Percentiles rank a stretch among this genome's conserved stretches.
phyloP scores from a whole-genome alignment of 2,329 filamentous ascomycete species.

The Hypoxylon sp. region DNA sequence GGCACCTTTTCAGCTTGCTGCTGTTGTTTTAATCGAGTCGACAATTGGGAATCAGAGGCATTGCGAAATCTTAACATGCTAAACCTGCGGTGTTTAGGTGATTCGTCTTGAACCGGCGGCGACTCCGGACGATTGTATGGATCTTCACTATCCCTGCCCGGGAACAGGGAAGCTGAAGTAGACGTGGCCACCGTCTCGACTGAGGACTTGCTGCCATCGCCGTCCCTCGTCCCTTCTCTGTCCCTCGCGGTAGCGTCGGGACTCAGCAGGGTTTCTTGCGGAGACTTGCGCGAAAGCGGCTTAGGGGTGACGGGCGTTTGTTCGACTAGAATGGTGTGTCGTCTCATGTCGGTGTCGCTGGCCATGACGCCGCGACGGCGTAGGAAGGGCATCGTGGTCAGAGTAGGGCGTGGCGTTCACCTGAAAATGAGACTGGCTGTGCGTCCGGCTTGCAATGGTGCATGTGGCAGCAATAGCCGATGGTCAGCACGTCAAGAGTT shows the following conservation, averaged over 20 bases:
- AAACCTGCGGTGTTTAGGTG: slow-evolving; percentile 71
- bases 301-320: slow-evolving; percentile 38
- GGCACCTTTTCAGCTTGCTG: slow-evolving; percentile 67
- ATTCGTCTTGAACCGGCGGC: slow-evolving; percentile 69
- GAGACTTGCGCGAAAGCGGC: slow-evolving; percentile 41
- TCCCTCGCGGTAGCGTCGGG: slow-evolving; percentile 41
- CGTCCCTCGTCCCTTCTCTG: slow-evolving; percentile 24
- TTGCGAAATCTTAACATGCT: slow-evolving; percentile 87
- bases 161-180: slow-evolving; percentile 39
- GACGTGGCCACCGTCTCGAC: slow-evolving; percentile 44
- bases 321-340: slow-evolving; percentile 61
- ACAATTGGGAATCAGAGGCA: slow-evolving; percentile 92
- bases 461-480: slow-evolving; percentile 40
- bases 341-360: slow-evolving; percentile 72
- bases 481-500: slow-evolving; percentile 51
- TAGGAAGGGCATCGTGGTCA: slow-evolving; percentile 69
- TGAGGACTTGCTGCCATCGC: slow-evolving; percentile 44
- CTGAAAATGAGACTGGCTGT: slow-evolving; percentile 36
- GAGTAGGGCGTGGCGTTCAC: slow-evolving; percentile 33
- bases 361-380: slow-evolving; percentile 72
- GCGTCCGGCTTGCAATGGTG: slow-evolving; percentile 35
- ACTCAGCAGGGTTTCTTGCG: slow-evolving; percentile 43
- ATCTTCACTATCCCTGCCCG: slow-evolving; percentile 49
- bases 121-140: slow-evolving; percentile 60
- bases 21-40: slow-evolving; percentile 80